Percentiles rank a stretch among this genome's conserved stretches.
These are phyloP conservation scores for Tephrocybe sp. DNA, from an alignment of 768 basidiomycete species.

Conservation along the genomic window DNA sequence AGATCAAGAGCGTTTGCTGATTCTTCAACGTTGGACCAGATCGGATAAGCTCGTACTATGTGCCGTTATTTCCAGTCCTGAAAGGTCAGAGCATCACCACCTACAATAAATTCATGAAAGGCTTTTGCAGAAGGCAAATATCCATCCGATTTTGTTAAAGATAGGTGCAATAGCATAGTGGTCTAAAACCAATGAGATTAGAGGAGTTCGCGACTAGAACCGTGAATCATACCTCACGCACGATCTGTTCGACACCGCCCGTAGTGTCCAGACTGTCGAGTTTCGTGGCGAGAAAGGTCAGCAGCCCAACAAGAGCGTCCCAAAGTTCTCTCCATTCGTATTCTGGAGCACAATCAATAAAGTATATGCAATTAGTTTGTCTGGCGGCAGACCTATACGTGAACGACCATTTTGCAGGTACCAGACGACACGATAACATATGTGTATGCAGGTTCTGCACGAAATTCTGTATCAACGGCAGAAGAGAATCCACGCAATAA, in stretches of 20 bases:
- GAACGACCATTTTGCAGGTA: constrained; percentile 49
- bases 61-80: background rate
- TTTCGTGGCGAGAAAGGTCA: constrained; percentile 56
- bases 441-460: constrained; percentile 51
- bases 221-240: constrained; percentile 44
- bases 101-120: constrained; percentile 60
- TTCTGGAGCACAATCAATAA: constrained; percentile 30
- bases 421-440: constrained; percentile 55
- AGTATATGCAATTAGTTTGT: background rate
- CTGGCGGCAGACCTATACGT: constrained; percentile 42
- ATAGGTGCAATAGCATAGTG: constrained; percentile 50
- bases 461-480: constrained; percentile 2
- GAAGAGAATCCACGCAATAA: background rate
- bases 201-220: background rate
- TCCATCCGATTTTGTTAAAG: constrained; percentile 46
- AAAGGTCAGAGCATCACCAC: constrained; percentile 19
- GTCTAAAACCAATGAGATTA: constrained; percentile 26
- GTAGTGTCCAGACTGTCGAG: constrained; percentile 49
- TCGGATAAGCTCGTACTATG: constrained; percentile 67
- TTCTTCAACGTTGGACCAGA: constrained; percentile 46
- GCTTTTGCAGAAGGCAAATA: constrained; percentile 53
- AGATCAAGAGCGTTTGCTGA: constrained; percentile 42
- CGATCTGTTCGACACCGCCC: constrained; percentile 49
- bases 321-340: constrained; percentile 69
- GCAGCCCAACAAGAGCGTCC: constrained; percentile 50